Percentiles rank a stretch among this genome's conserved stretches.
phyloP scores from a whole-genome alignment of 495 filamentous ascomycete species.

The Filosporella fistucella region DNA sequence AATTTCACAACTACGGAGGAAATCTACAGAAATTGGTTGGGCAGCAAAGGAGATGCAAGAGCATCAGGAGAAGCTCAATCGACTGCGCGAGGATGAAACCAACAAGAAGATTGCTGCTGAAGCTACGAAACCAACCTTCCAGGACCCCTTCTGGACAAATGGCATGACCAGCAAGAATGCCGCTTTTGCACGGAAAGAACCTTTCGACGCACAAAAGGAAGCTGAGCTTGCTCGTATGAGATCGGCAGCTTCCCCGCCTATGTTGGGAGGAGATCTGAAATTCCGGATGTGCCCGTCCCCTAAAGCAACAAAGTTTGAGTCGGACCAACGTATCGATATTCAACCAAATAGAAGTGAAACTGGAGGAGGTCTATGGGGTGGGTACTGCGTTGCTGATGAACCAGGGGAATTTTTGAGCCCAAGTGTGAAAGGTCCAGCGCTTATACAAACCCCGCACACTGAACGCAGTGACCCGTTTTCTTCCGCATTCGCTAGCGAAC shows the following conservation, averaged over 20 bases:
- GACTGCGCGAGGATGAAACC: conserved; percentile 28
- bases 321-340: conserved; percentile 45
- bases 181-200: conserved; percentile 35
- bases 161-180: conserved; percentile 22
- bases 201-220: conserved; percentile 30
- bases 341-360: conserved; percentile 42
- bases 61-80: conserved; percentile 31
- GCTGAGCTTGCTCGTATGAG: conserved; percentile 41
- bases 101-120: conserved; percentile 23
- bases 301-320: conserved; percentile 72
- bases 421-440: conserved; percentile 22
- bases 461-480: conserved; percentile 23
- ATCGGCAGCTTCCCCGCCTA: conserved; percentile 62
- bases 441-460: conserved; percentile 21
- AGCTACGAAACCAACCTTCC: conserved; percentile 29
- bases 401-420: conserved; percentile 31
- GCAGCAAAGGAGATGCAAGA: conserved; percentile 37
- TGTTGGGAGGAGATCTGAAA: conserved; percentile 72
- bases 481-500: conserved; percentile 12
- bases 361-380: conserved; percentile 63
- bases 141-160: conserved; percentile 32
- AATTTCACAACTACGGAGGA: conserved; percentile 38
- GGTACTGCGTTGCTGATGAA: conserved; percentile 47
- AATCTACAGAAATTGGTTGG: conserved; percentile 42
- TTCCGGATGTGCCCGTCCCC: conserved; percentile 78